phyloP scores from a whole-genome alignment of 768 basidiomycete genomes.

The Mycena chlorophos region DNA sequence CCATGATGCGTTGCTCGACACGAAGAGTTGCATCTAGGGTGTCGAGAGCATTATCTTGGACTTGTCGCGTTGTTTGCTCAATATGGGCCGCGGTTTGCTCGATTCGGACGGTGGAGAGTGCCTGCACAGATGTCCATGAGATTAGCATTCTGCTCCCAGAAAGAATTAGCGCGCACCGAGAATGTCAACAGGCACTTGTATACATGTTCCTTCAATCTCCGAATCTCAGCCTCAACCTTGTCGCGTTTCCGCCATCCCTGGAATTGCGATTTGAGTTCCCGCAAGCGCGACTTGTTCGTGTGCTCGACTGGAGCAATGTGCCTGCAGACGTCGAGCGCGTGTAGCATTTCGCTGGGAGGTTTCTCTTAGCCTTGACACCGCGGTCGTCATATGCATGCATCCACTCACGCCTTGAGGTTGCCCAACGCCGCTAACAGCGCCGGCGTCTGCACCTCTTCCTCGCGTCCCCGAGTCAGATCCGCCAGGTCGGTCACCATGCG shows the following conservation, averaged over 20 bases:
- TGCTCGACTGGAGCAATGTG: background rate
- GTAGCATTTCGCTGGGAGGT: conserved; percentile 3
- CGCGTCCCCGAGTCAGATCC: background rate
- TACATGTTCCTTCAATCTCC: conserved; percentile 7
- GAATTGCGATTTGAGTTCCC: conserved; percentile 3
- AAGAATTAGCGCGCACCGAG: background rate
- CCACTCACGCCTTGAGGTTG: conserved; percentile 6
- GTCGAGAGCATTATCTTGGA: background rate
- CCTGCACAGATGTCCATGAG: background rate
- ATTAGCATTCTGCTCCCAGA: background rate
- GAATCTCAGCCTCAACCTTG: conserved; percentile 9
- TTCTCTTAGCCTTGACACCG: background rate
- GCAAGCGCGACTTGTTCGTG: background rate
- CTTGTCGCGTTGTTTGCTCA: background rate
- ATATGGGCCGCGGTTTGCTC: conserved; percentile 2
- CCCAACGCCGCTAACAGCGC: conserved; percentile 5
- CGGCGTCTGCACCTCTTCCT: conserved; percentile 1
- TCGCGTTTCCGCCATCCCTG: conserved; percentile 15
- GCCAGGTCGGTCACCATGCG: background rate
- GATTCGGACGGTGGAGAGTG: conserved; percentile 11
- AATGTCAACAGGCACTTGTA: conserved; percentile 13
- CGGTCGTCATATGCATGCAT: too few relatives aligned
- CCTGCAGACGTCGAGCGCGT: background rate
- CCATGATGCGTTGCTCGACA: conserved; percentile 6
- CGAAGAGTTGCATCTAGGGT: background rate